These are phyloP conservation scores for Cicer pinnatifidum DNA, from an alignment of 306 rosid species.

Conservation along the genomic window DNA sequence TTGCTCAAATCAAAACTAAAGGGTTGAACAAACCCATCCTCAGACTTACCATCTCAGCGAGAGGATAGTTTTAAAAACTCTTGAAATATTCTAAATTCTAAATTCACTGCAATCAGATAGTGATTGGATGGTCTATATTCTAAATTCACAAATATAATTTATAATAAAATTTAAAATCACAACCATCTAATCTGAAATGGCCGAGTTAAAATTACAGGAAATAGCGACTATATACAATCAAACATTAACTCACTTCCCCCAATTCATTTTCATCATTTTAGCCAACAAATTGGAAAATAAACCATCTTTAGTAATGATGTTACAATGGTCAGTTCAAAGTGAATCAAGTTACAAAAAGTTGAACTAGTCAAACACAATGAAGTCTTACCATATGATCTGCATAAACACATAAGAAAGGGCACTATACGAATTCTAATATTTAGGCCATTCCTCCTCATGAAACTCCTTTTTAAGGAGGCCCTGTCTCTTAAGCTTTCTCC, in stretches of 20 bases:
- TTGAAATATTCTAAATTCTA: too few species aligned
- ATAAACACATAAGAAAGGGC: slow-evolving; percentile 32
- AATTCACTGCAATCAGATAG: too few species aligned
- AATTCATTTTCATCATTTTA: slow-evolving; percentile 29
- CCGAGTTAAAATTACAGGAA: too few species aligned
- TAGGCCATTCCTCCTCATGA: slow-evolving; percentile 1
- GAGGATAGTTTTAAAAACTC: too few species aligned
- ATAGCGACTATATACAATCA: too few species aligned
- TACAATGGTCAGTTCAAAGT: slow-evolving; percentile 36
- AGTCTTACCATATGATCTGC: slow-evolving; percentile 35
- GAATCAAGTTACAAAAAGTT: neutral
- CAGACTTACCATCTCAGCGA: too few species aligned
- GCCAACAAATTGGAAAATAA: slow-evolving; percentile 19
- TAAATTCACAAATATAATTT: too few species aligned
- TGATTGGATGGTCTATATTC: too few species aligned
- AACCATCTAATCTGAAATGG: too few species aligned
- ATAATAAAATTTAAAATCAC: too few species aligned
- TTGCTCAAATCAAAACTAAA: too few species aligned
- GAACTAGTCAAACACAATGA: slow-evolving; percentile 1
- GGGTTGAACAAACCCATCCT: too few species aligned
- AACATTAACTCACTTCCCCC: neutral
- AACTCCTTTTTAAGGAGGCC: slow-evolving; percentile 43
- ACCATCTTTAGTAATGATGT: slow-evolving; percentile 2
- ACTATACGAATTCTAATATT: slow-evolving; percentile 6
- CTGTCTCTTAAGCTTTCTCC: slow-evolving; percentile 41